Evolutionary conservation across 2,329 filamentous ascomycete species (phyloP).

Genomic region (Alternaria triticimaculans): DNA sequence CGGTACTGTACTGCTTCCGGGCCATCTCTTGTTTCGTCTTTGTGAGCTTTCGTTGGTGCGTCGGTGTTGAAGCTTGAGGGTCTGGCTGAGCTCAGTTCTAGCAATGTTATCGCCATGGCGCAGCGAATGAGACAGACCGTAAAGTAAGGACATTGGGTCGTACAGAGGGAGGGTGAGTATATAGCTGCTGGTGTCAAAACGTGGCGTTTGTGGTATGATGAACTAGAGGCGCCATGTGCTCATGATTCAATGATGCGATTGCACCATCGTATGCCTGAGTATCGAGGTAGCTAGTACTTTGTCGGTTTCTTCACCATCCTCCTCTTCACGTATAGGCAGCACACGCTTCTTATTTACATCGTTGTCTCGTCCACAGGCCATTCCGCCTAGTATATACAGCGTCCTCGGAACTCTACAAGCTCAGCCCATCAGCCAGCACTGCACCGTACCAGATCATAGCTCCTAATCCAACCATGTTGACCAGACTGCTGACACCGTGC

Average conservation of each 20-base stretch:
- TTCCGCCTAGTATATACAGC: neutral
- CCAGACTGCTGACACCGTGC: slow-evolving; percentile 80
- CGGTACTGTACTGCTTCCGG: slow-evolving; percentile 11
- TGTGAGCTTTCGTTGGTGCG: neutral
- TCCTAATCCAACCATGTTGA: slow-evolving; percentile 76
- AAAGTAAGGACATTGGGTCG: neutral
- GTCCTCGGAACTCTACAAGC: slow-evolving; percentile 1
- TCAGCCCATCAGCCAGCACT: slow-evolving; percentile 61
- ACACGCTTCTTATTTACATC: neutral
- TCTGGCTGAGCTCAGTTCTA: neutral
- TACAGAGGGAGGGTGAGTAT: neutral
- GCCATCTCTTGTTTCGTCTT: neutral
- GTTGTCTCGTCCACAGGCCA: neutral
- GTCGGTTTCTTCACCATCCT: neutral
- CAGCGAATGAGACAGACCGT: too few relatives aligned
- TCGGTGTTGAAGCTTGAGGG: neutral
- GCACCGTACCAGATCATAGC: slow-evolving; percentile 80
- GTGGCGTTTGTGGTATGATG: neutral
- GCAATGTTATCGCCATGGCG: neutral
- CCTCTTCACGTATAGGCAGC: neutral
- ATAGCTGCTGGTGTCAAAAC: neutral
- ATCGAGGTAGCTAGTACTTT: neutral
- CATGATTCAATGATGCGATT: slow-evolving; percentile 2
- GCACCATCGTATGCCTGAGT: neutral
- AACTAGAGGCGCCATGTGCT: neutral